phyloP scores from a whole-genome alignment of 2,329 filamentous ascomycete genomes.

The Blastomyces silverae region DNA sequence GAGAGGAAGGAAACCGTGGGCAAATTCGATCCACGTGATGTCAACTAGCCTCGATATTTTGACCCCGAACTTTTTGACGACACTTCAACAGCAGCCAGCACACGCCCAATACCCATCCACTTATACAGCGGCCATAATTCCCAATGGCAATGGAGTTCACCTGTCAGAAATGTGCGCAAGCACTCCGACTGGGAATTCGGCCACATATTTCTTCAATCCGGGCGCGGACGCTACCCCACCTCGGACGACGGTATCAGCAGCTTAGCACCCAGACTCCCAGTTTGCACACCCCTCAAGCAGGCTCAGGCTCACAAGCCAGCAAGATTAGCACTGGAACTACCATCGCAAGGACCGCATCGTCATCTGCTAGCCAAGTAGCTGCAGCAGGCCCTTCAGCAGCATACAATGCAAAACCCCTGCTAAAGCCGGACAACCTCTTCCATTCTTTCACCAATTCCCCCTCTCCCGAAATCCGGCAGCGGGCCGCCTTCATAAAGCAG shows the following conservation, averaged over 20 bases:
- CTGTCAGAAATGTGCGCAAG: slow-evolving; percentile 37
- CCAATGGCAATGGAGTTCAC: slow-evolving; percentile 38
- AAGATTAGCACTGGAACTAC: background rate
- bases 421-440: slow-evolving; percentile 77
- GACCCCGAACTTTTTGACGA: slow-evolving; percentile 6
- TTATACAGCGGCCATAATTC: background rate
- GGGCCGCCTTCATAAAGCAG: slow-evolving; percentile 85
- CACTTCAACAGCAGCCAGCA: background rate
- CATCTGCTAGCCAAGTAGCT: slow-evolving; percentile 4
- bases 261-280: background rate
- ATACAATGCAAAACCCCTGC: slow-evolving; percentile 30
- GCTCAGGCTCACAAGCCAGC: background rate
- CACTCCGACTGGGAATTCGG: slow-evolving; percentile 29
- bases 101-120: background rate
- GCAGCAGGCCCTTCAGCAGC: background rate
- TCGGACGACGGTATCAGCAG: slow-evolving; percentile 25
- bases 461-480: slow-evolving; percentile 74
- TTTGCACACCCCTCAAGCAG: background rate
- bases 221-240: slow-evolving; percentile 25
- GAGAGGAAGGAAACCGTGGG: too few relatives aligned
- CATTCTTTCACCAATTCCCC: slow-evolving; percentile 87
- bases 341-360: slow-evolving; percentile 7
- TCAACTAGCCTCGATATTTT: background rate
- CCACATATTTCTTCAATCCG: slow-evolving; percentile 24
- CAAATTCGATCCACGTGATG: slow-evolving; percentile 2